phyloP scores from a whole-genome alignment of 441 rosid species.

The Populus hybrid region DNA sequence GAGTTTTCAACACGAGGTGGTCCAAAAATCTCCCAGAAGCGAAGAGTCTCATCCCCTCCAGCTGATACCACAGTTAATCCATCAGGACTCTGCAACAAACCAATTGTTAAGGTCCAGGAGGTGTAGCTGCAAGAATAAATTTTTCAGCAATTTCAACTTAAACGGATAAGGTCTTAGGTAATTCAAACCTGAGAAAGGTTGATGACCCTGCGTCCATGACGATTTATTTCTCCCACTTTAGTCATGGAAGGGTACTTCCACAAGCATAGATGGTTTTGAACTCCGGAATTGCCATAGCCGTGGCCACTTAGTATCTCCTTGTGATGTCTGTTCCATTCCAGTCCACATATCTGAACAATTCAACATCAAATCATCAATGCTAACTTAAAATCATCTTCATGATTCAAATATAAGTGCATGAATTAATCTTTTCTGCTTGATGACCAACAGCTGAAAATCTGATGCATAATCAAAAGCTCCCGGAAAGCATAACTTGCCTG shows the following conservation, averaged over 20 bases:
- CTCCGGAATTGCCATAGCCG: constrained; percentile 33
- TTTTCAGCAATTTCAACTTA: not conserved
- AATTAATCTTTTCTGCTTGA: not conserved
- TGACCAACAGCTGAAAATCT: not conserved
- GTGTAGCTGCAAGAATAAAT: not conserved
- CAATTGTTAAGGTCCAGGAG: not conserved
- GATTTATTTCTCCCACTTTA: constrained; percentile 34
- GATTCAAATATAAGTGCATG: not conserved
- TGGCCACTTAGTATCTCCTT: constrained; percentile 59
- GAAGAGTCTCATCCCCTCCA: constrained; percentile 46
- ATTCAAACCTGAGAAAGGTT: constrained; percentile 43
- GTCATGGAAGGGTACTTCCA: constrained; percentile 56
- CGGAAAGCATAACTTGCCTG: constrained; percentile 32
- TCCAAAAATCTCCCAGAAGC: constrained; percentile 54
- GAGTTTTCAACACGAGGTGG: constrained; percentile 28
- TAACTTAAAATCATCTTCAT: not conserved
- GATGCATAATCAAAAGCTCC: not conserved
- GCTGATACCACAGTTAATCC: constrained; percentile 49
- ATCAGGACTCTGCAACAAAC: constrained; percentile 42
- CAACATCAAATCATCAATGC: not conserved
- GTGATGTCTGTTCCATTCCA: constrained; percentile 63
- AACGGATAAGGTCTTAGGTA: not conserved
- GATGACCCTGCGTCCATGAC: constrained; percentile 36
- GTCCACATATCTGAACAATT: constrained; percentile 43
- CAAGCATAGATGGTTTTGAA: constrained; percentile 37